These are phyloP conservation scores for Monosporozyma yasuniensis DNA, from an alignment of 805 yeast genomes.

Conservation along the genomic window DNA sequence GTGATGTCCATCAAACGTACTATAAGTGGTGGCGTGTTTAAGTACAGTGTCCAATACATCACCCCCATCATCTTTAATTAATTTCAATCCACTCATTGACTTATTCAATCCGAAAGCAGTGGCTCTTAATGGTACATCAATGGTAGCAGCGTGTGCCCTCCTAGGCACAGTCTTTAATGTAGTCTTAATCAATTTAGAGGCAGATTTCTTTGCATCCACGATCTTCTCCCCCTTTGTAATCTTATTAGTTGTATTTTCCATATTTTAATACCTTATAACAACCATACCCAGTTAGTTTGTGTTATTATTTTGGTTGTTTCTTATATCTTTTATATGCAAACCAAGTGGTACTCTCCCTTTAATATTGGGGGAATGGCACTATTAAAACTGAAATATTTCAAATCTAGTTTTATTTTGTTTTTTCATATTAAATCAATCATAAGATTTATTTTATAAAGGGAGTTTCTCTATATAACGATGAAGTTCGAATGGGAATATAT, in stretches of 20 bases:
- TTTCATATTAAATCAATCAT: not conserved
- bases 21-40: not conserved
- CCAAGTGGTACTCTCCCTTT: not conserved
- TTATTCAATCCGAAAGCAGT: not conserved
- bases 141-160: slow-evolving; percentile 1
- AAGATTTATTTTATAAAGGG: not conserved
- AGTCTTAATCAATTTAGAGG: not conserved
- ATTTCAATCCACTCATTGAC: not conserved
- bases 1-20: slow-evolving; percentile 1
- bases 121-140: not conserved
- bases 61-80: slow-evolving; percentile 2
- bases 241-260: not conserved
- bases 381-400: not conserved
- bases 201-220: not conserved
- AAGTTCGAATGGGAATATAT: not conserved
- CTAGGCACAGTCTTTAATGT: not conserved
- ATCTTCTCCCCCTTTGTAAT: not conserved
- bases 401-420: not conserved
- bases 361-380: too few species aligned
- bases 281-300: not conserved
- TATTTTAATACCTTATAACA: not conserved
- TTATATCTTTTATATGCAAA: not conserved
- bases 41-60: not conserved
- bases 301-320: not conserved
- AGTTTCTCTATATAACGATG: not conserved